Evolutionary conservation across 129 eudicot species (phyloP), one percentile per base, ranked within the genome.

Genomic region (Centaurea solstitialis): DNA sequence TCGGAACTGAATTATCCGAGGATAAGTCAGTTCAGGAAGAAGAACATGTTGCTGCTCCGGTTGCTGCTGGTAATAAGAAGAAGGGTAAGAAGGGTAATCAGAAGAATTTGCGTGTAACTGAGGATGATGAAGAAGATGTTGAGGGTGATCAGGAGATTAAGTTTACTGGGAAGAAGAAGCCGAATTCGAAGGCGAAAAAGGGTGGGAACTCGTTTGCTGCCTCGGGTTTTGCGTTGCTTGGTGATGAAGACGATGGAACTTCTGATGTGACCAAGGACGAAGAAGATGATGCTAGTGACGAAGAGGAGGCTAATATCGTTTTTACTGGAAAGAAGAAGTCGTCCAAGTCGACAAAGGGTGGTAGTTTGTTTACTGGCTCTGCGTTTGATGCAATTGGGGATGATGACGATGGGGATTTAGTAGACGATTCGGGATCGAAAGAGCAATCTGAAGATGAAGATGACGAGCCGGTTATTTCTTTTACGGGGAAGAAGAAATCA

Each of bases 401-500:
- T 38, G 90, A 89, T 43, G 86, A 89, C 38, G 86, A 69, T 21
- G 83, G 35, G 22, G 82, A 79, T 73, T 71, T 73, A 5, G 62
- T 21, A 1, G 84, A 83, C 59, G 79, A 71, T 38, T 26, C 62
- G 28, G 85, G 39, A 24, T 39, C 28, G 17, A 88, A 85, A 53
- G 68, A 67, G 13, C 69, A 83, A 33, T 71, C 79, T 9, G 85
- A 85, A 6, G 89, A 88, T 69, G 74, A 74, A 10, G 91, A 91
- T 10, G 87, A 82, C 7, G 98, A 80, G 61, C 87, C 89, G 0
- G 85, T 80, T 40, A 70, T 88, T 75, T 59, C 88, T 26, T 94
- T 90, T 73, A 76, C 89, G 0, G 97, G 92, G 70, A 94, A 91
- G 84, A 94, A 94, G 87, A 94, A 91, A 82, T 74, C 87, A 1